Evolutionary conservation across 257 asterid genomes (phyloP).

Genomic region (Plantago ovata): DNA sequence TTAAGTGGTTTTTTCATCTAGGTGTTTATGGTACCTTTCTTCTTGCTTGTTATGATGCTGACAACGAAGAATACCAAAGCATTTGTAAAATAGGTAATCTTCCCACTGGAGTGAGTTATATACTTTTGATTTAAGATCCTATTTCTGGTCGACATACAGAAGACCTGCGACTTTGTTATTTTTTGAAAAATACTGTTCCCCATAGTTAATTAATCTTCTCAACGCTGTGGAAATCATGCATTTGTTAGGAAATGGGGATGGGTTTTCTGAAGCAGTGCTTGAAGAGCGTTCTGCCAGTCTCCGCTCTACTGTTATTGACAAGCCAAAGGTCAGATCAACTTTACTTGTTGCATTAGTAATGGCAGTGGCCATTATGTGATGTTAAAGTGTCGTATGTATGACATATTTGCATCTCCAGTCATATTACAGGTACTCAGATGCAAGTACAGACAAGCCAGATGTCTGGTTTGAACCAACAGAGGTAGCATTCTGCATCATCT

Average conservation of each 20-base stretch:
- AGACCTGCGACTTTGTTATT: background rate
- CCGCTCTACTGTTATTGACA: conserved; percentile 70
- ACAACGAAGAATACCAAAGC: conserved; percentile 88
- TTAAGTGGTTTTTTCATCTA: conserved; percentile 16
- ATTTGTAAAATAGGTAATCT: conserved; percentile 89
- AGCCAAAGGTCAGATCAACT: conserved; percentile 63
- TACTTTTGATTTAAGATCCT: conserved; percentile 18
- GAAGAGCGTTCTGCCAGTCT: conserved; percentile 87
- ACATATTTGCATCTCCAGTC: conserved; percentile 45
- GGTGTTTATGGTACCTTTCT: conserved; percentile 97
- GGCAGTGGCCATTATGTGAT: background rate
- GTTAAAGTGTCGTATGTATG: conserved; percentile 14
- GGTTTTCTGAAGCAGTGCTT: conserved; percentile 85
- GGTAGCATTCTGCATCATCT: conserved; percentile 42
- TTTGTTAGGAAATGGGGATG: conserved; percentile 82
- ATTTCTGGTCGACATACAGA: conserved; percentile 8
- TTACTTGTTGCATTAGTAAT: conserved; percentile 2
- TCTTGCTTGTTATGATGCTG: conserved; percentile 87
- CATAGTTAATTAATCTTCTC: conserved; percentile 5
- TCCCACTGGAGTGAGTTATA: conserved; percentile 18
- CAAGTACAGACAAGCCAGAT: conserved; percentile 71
- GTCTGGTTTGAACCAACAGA: conserved; percentile 96
- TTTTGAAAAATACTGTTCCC: conserved; percentile 1
- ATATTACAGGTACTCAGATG: conserved; percentile 81
- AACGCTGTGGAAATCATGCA: conserved; percentile 4